Conservation (phyloP, 768 basidiomycete species). For the Chalciporus chontae region DNA sequence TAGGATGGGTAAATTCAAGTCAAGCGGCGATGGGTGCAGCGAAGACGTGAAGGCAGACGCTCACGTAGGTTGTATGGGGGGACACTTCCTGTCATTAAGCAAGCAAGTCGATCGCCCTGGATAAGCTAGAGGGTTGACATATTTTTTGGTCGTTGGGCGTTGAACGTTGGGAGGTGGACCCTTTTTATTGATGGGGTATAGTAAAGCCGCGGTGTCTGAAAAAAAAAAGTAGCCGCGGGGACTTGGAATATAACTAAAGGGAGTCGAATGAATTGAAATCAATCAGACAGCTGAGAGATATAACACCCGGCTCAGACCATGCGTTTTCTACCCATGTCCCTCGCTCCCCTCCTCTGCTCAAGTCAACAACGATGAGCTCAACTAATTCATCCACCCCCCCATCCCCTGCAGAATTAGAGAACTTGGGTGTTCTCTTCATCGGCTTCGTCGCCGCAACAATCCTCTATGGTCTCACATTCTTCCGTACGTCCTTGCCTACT, state of each 20-base stretch:
- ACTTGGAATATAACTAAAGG: neutral
- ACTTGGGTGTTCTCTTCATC: conserved; percentile 22
- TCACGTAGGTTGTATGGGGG: too few species aligned
- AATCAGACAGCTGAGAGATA: conserved; percentile 6
- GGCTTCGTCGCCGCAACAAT: conserved; percentile 27
- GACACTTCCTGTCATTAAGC: too few species aligned
- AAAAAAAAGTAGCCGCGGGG: neutral
- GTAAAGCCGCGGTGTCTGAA: neutral
- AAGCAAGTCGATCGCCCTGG: too few species aligned
- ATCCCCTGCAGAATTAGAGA: conserved; percentile 23
- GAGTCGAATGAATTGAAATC: conserved; percentile 1
- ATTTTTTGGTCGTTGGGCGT: too few species aligned
- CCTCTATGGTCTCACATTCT: conserved; percentile 33
- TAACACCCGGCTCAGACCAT: neutral
- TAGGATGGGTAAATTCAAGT: too few species aligned
- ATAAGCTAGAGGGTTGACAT: too few species aligned
- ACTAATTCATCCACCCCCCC: neutral
- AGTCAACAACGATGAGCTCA: conserved; percentile 16
- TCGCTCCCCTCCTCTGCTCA: neutral
- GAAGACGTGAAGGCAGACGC: too few species aligned
- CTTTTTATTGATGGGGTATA: neutral
- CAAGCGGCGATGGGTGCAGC: too few species aligned
- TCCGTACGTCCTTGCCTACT: conserved; percentile 20
- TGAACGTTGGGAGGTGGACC: neutral
- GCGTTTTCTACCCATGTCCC: conserved; percentile 1